Percentiles rank a stretch among this genome's conserved stretches.
Evolutionary conservation across 2,329 filamentous ascomycete species (phyloP).

Genomic region (Colletotrichum salicis): DNA sequence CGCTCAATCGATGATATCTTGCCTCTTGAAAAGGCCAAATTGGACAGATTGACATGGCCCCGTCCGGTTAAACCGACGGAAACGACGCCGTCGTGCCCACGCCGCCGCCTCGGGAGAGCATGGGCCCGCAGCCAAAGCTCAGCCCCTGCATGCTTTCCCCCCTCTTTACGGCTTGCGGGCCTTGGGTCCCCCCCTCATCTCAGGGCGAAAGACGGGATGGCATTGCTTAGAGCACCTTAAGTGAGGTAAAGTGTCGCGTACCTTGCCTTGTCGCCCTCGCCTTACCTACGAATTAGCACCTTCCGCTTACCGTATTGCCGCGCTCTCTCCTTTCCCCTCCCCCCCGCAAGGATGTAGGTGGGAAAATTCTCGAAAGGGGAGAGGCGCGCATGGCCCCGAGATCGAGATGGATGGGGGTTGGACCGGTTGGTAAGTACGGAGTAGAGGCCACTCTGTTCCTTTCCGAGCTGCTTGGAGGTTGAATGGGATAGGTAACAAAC

Average conservation of each 20-base stretch:
- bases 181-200: conserved; percentile 22
- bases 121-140: conserved; percentile 25
- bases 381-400: conserved; percentile 18
- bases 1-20: neutral
- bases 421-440: neutral
- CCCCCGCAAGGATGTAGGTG: conserved; percentile 1
- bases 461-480: neutral
- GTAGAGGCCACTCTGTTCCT: conserved; percentile 32
- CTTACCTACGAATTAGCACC: neutral
- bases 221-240: conserved; percentile 29
- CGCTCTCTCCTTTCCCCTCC: conserved; percentile 9
- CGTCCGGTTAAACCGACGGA: neutral
- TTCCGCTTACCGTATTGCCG: conserved; percentile 5
- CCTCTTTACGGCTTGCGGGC: conserved; percentile 3
- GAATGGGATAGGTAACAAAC: neutral
- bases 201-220: conserved; percentile 34
- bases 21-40: neutral
- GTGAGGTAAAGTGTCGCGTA: conserved; percentile 28
- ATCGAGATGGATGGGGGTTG: neutral
- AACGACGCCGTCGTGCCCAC: conserved; percentile 19
- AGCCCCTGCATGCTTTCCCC: conserved; percentile 17
- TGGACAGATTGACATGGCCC: conserved; percentile 6
- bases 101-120: conserved; percentile 22
- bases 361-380: conserved; percentile 34
- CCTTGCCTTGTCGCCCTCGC: conserved; percentile 3